Base-by-base conservation (phyloP, 2,329 filamentous ascomycete genomes). In the Ceratocystis eucalypticola region DNA sequence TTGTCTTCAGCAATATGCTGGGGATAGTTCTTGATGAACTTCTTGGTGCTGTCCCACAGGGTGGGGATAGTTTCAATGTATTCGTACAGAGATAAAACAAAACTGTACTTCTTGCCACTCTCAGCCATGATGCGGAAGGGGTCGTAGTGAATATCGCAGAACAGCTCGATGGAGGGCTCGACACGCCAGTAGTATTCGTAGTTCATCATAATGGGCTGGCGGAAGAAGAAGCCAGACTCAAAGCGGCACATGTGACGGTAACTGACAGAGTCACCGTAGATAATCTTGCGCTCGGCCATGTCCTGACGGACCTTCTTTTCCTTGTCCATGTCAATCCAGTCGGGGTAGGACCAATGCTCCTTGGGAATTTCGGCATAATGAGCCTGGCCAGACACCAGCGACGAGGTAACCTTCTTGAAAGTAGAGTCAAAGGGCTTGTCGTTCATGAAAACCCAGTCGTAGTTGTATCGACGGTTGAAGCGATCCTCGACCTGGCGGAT, bases 101-200 rank as follows among this genome's bases (percentile, higher is more conserved):
- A 99, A 75, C 89, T 93, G 83, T 99, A 99, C 79, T 96, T 97
- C 80, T 97, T 99, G 76, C 89, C 88, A 77, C 96, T 86, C 74
- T 97, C 92, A 71, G 88, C 87, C 91, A 99, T 96, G 80, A 85
- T 91, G 70, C 90, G 90, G 86, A 99, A 99, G 6, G 94, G 89
- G 74, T 99, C 94, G 76, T 96, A 96, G 76, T 91, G 83, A 73
- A 99, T 83, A 74, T 99, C 94, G 78, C 94, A 99, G 82, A 85
- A 96, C 69, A 99, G 87, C 80, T 97, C 89, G 74, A 99, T 86
- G 77, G 89, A 94, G 72, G 94, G 94, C 82, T 99, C 94, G 15
- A 99, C 94, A 71, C 95, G 90, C 94, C 94, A 99, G 83, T 99
- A 99, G 84, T 91, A 99, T 74, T 99, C 94, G 77, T 96, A 99